These are phyloP conservation scores for Magnaporthales sp. DNA, from an alignment of 2,329 filamentous ascomycete genomes.

Conservation along the genomic window DNA sequence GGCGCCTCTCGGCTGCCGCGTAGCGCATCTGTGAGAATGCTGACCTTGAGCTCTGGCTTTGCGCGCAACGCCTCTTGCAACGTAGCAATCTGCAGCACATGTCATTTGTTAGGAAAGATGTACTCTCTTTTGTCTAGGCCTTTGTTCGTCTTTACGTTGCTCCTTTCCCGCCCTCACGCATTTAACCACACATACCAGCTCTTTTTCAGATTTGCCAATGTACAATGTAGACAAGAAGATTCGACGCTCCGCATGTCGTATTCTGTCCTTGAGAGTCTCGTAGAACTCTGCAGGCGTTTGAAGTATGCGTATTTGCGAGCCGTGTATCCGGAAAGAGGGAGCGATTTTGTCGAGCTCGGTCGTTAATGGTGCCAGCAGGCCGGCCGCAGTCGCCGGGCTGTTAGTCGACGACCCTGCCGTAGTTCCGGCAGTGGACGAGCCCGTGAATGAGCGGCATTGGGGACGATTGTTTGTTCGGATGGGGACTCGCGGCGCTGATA, in stretches of 20 bases:
- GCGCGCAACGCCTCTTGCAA: constrained; percentile 64
- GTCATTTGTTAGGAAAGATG: constrained; percentile 7
- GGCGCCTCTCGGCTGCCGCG: constrained; percentile 88
- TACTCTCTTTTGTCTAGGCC: neutral
- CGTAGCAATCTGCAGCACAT: constrained; percentile 52
- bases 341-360: constrained; percentile 78
- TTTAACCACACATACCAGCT: constrained; percentile 50
- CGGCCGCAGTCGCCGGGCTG: constrained; percentile 19
- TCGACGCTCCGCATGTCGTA: constrained; percentile 65
- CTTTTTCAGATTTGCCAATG: constrained; percentile 86
- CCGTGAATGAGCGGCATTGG: constrained; percentile 32
- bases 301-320: constrained; percentile 72
- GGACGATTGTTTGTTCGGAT: constrained; percentile 7
- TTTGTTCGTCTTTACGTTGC: neutral
- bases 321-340: constrained; percentile 79
- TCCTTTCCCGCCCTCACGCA: too few relatives aligned
- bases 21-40: constrained; percentile 83
- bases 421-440: constrained; percentile 16
- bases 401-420: constrained; percentile 12
- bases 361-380: constrained; percentile 44
- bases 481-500: constrained; percentile 14
- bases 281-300: constrained; percentile 85
- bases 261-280: constrained; percentile 80
- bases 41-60: constrained; percentile 72
- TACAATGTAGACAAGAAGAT: constrained; percentile 96